These are phyloP conservation scores for Trametes versicolor DNA, from an alignment of 1,284 basidiomycete genomes.

Conservation along the genomic window DNA sequence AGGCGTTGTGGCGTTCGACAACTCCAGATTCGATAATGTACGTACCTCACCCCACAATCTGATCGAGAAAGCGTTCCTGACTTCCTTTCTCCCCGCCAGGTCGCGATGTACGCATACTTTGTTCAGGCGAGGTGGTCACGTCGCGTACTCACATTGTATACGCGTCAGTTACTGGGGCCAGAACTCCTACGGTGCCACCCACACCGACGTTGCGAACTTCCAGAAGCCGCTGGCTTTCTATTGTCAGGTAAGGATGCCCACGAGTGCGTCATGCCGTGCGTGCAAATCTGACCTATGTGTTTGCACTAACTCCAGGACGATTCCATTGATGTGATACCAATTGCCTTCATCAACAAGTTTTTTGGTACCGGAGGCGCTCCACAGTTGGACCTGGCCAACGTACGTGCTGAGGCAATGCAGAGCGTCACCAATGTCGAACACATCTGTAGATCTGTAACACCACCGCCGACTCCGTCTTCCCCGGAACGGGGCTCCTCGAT, in stretches of 20 bases:
- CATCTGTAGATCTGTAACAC: slow-evolving; percentile 61
- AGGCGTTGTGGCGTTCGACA: slow-evolving; percentile 52
- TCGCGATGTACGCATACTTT: slow-evolving; percentile 24
- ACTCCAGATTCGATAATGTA: slow-evolving; percentile 70
- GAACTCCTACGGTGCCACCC: slow-evolving; percentile 70
- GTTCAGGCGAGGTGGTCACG: background rate
- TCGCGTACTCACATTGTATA: slow-evolving; percentile 10
- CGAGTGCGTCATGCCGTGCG: background rate
- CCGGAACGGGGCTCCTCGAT: slow-evolving; percentile 64
- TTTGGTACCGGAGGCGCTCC: slow-evolving; percentile 66
- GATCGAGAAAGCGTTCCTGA: slow-evolving; percentile 12
- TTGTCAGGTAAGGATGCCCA: slow-evolving; percentile 56
- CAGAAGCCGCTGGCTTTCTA: slow-evolving; percentile 67
- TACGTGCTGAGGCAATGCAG: slow-evolving; percentile 37
- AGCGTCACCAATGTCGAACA: background rate
- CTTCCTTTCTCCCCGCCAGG: slow-evolving; percentile 9
- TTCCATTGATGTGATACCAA: slow-evolving; percentile 67
- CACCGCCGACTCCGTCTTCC: slow-evolving; percentile 62
- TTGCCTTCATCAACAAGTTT: slow-evolving; percentile 71
- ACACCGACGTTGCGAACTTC: slow-evolving; percentile 59
- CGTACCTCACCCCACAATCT: slow-evolving; percentile 22
- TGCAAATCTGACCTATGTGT: slow-evolving; percentile 11
- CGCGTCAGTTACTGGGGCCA: slow-evolving; percentile 69
- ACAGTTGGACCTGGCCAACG: slow-evolving; percentile 70
- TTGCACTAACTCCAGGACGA: slow-evolving; percentile 53